Evolutionary conservation across 768 basidiomycete species (phyloP).

Genomic region (Russula emetica): DNA sequence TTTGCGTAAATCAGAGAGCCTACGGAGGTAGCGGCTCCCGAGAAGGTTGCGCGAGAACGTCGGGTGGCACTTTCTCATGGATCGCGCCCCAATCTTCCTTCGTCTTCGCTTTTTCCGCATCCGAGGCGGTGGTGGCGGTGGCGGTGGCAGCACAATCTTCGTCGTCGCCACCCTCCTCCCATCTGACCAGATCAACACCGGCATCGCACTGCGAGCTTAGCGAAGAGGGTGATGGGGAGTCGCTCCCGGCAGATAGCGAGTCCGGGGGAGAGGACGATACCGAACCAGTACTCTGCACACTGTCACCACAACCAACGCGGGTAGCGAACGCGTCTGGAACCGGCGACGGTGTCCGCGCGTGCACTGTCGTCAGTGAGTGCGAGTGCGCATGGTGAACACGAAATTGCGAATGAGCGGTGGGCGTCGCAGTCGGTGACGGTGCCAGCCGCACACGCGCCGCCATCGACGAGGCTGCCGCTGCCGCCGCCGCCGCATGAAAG

Average conservation of each 20-base stretch:
- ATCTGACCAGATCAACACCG: slow-evolving; percentile 22
- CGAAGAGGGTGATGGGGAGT: slow-evolving; percentile 57
- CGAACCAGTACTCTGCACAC: slow-evolving; percentile 17
- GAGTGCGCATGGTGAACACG: slow-evolving; percentile 45
- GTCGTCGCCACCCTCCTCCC: slow-evolving; percentile 27
- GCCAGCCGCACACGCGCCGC: slow-evolving; percentile 18
- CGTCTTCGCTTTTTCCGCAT: not conserved
- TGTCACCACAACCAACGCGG: not conserved
- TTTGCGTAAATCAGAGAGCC: not conserved
- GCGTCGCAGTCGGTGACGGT: slow-evolving; percentile 24
- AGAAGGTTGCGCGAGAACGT: not conserved
- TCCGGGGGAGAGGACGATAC: slow-evolving; percentile 32
- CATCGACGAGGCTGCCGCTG: slow-evolving; percentile 8
- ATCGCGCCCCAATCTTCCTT: not conserved
- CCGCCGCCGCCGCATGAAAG: slow-evolving; percentile 18
- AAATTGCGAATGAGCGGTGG: slow-evolving; percentile 22
- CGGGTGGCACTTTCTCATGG: slow-evolving; percentile 9
- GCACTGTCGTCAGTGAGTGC: slow-evolving; percentile 47
- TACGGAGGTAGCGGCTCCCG: slow-evolving; percentile 4
- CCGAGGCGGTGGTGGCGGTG: not conserved
- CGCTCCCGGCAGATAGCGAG: slow-evolving; percentile 43
- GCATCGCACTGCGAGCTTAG: slow-evolving; percentile 43
- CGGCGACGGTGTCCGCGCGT: slow-evolving; percentile 42
- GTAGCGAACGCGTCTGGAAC: slow-evolving; percentile 26
- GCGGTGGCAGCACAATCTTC: slow-evolving; percentile 23